phyloP scores from a whole-genome alignment of 352 stramenopile species.

The Pythium dissotocum region DNA sequence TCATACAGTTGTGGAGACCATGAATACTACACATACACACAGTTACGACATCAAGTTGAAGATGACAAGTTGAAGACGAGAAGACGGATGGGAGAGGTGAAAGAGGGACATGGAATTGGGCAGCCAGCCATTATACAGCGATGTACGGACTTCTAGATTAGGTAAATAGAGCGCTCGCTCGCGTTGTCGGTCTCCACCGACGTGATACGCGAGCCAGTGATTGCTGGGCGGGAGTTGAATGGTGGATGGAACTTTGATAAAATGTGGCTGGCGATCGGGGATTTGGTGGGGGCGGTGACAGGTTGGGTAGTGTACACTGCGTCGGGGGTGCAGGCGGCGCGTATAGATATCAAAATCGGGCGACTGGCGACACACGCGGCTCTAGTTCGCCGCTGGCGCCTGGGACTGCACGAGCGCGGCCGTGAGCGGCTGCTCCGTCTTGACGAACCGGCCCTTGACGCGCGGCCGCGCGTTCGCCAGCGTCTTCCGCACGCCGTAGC shows the following conservation, averaged over 20 bases:
- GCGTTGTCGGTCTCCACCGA: neutral
- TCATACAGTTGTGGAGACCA: neutral
- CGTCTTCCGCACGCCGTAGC: constrained; percentile 81
- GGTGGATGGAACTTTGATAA: neutral
- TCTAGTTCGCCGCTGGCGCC: neutral
- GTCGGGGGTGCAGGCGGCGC: constrained; percentile 5
- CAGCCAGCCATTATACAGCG: constrained; percentile 8
- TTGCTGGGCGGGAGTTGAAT: neutral
- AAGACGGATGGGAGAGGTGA: neutral
- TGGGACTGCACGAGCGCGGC: constrained; percentile 53
- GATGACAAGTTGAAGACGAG: neutral
- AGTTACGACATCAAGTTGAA: no score
- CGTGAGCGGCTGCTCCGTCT: constrained; percentile 78
- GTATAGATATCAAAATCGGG: constrained; percentile 28
- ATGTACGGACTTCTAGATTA: constrained; percentile 8
- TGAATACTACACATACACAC: neutral
- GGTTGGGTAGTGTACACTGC: constrained; percentile 13
- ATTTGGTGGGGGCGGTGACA: neutral
- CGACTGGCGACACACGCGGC: neutral
- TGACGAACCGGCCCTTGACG: constrained; percentile 83
- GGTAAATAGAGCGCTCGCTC: constrained; percentile 3
- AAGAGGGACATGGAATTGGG: constrained; percentile 7
- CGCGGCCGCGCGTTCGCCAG: constrained; percentile 74
- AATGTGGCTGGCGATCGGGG: neutral
- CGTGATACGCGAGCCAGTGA: neutral